phyloP scores from a whole-genome alignment of 2,329 filamentous ascomycete genomes.

The Ampelomyces quisqualis region DNA sequence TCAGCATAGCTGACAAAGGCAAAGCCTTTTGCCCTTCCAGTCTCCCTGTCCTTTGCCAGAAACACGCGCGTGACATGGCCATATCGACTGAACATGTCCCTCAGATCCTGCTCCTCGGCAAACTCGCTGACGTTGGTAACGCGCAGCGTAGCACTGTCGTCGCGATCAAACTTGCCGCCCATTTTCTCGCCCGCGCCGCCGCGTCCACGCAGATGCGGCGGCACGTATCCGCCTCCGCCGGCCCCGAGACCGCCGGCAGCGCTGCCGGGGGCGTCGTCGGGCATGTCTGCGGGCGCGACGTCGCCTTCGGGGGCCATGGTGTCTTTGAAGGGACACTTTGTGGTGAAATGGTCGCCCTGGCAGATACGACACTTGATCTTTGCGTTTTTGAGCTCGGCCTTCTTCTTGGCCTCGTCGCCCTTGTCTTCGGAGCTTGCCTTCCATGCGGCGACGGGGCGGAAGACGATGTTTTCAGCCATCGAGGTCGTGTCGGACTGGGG shows the following conservation, averaged over 20 bases:
- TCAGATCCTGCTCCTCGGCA: slow-evolving; percentile 91
- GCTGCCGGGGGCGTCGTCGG: slow-evolving; percentile 48
- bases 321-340: slow-evolving; percentile 98
- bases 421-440: slow-evolving; percentile 80
- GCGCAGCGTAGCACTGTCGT: slow-evolving; percentile 92
- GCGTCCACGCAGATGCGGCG: slow-evolving; percentile 85
- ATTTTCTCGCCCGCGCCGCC: slow-evolving; percentile 76
- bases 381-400: slow-evolving; percentile 84
- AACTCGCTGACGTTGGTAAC: slow-evolving; percentile 99
- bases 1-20: slow-evolving; percentile 98
- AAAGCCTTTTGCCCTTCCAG: slow-evolving; percentile 94
- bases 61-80: slow-evolving; percentile 97
- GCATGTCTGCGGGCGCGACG: slow-evolving; percentile 49
- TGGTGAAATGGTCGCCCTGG: slow-evolving; percentile 98
- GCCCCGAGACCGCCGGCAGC: slow-evolving; percentile 59
- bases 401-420: slow-evolving; percentile 70
- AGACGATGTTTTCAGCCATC: slow-evolving; percentile 97
- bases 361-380: slow-evolving; percentile 99
- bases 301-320: slow-evolving; percentile 84
- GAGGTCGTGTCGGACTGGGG: slow-evolving; percentile 88
- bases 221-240: slow-evolving; percentile 85
- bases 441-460: slow-evolving; percentile 92
- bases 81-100: slow-evolving; percentile 97
- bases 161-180: slow-evolving; percentile 91
- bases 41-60: slow-evolving; percentile 96